Evolutionary conservation across 2,329 filamentous ascomycete genomes (phyloP).

Genomic region (Elsinoe necatrix): DNA sequence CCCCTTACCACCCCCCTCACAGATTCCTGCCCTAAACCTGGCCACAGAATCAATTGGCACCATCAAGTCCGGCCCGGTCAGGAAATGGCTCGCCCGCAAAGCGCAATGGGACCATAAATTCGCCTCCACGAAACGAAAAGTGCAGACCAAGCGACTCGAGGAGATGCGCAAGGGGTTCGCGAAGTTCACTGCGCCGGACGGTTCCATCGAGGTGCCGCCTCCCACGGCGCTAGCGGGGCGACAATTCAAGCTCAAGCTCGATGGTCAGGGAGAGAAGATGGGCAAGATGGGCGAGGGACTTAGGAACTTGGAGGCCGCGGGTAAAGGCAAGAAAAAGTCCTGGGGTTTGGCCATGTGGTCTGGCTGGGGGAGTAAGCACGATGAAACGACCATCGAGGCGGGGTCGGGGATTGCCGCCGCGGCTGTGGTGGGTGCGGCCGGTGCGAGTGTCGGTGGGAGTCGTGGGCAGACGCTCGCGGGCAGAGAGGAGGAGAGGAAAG

Average conservation of each 20-base stretch:
- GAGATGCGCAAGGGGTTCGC: slow-evolving; percentile 67
- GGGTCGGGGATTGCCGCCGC: neutral
- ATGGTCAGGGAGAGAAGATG: slow-evolving; percentile 37
- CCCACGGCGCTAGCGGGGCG: slow-evolving; percentile 74
- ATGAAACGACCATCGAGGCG: slow-evolving; percentile 61
- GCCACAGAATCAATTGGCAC: slow-evolving; percentile 60
- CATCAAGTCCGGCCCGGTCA: slow-evolving; percentile 69
- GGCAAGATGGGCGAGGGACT: slow-evolving; percentile 32
- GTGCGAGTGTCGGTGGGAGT: slow-evolving; percentile 6
- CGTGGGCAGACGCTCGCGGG: neutral
- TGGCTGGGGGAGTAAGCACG: slow-evolving; percentile 81
- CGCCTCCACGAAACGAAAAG: slow-evolving; percentile 56
- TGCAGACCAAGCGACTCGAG: slow-evolving; percentile 64
- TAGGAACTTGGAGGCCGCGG: neutral
- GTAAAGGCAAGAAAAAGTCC: slow-evolving; percentile 50
- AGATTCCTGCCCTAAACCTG: slow-evolving; percentile 60
- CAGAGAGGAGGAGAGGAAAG: neutral
- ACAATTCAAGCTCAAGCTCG: slow-evolving; percentile 21
- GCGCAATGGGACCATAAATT: slow-evolving; percentile 66
- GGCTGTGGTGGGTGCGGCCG: slow-evolving; percentile 14
- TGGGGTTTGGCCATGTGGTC: slow-evolving; percentile 77
- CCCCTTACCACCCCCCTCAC: slow-evolving; percentile 53
- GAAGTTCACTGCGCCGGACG: slow-evolving; percentile 41
- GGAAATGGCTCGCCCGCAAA: slow-evolving; percentile 74
- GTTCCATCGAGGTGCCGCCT: slow-evolving; percentile 65